Evolutionary conservation across 164 flowering plant species (phyloP).

Genomic region (Saururus chinensis): DNA sequence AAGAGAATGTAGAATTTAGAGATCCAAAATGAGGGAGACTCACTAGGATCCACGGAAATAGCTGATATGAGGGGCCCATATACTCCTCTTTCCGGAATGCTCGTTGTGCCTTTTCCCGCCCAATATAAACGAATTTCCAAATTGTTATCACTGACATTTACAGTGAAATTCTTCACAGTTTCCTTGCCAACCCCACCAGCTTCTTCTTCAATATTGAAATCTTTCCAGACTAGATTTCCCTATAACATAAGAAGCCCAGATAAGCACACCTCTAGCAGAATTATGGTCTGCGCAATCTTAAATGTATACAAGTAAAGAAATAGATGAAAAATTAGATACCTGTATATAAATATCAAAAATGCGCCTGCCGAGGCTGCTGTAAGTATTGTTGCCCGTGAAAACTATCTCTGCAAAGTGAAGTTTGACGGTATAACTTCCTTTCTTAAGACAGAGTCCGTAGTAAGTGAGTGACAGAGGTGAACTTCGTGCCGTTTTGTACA

Average conservation of each 20-base stretch:
- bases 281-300: too few species aligned
- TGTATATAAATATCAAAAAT: constrained; percentile 62
- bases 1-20: background rate
- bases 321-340: constrained; percentile 17
- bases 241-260: constrained; percentile 5
- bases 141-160: constrained; percentile 19
- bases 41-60: constrained; percentile 31
- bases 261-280: too few species aligned
- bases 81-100: constrained; percentile 28
- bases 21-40: background rate
- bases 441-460: constrained; percentile 40
- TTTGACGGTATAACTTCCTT: constrained; percentile 44
- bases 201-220: constrained; percentile 45
- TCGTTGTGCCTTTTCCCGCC: constrained; percentile 43
- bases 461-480: constrained; percentile 57
- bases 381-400: constrained; percentile 35
- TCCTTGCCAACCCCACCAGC: constrained; percentile 36
- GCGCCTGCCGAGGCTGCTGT: constrained; percentile 54
- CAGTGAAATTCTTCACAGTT: constrained; percentile 15
- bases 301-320: background rate
- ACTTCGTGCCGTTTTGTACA: constrained; percentile 40
- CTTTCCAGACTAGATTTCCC: constrained; percentile 31
- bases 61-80: constrained; percentile 52
- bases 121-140: constrained; percentile 34
- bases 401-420: constrained; percentile 60